Evolutionary conservation across 257 asterid species (phyloP), one percentile per base, ranked within the genome.

Genomic region (Nyctanthes arbortristis): DNA sequence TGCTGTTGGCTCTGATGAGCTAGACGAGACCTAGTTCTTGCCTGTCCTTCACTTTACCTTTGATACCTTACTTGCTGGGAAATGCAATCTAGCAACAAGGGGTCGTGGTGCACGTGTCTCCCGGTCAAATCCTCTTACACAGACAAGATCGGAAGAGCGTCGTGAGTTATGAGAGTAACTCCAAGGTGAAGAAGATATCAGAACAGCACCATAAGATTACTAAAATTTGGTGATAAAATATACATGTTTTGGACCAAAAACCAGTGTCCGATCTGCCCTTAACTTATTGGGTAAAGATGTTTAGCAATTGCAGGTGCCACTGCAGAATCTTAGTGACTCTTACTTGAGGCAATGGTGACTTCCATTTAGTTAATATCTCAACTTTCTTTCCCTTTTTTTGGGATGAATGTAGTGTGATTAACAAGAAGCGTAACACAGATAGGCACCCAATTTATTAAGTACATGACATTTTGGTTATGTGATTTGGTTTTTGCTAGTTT

Each of bases 71-170:
- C 84, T 79, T 7, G 80, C 80, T 3, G 80, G 77, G 30, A 71
- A 65, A 59, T 79, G 84, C 43, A 79, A 59, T 63, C 84, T 79
- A 28, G 80, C 77, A 29, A 55, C 75, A 24, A 79, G 66, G 35
- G 84, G 84, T 27, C 80, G 73, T 1, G 84, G 84, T 43, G 80
- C 80, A 40, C 84, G 57, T 36, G 68, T 25, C 64, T 75, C 65
- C 37, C 40, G 61, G 65, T 79, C 84, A 37, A 79, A 79, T 55
- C 84, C 84, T 61, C 84, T 67, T 24, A 79, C 84, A 49, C 84
- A 79, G 30, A 79, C 84, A 54, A 79, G 75, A 1, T 80, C 84
- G 75, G 80, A 29, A 75, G 66, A 77, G 77, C 25, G 68, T 31
- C 16, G 34, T 61, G 47, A 40, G 29, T 70, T 30, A 62, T 22